phyloP scores from a whole-genome alignment of 495 filamentous ascomycete genomes.

The Aspergillus ellipticus region DNA sequence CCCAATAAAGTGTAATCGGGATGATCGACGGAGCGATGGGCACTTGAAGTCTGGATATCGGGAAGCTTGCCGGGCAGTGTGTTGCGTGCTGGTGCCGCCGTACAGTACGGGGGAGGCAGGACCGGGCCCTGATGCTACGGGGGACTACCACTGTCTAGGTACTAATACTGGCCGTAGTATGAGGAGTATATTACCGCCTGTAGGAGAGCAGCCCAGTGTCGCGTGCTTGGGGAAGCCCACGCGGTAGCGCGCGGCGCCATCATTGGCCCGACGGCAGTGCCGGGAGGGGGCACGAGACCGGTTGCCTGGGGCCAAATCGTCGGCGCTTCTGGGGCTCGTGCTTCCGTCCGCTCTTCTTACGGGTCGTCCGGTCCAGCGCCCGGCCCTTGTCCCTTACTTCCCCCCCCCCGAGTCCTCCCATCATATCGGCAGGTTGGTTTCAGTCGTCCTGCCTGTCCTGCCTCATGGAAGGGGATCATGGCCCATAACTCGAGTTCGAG shows the following conservation, averaged over 20 bases:
- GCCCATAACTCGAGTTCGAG: no score
- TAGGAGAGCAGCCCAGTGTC: no score
- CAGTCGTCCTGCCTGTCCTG: slow-evolving; percentile 1
- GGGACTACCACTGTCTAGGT: no score
- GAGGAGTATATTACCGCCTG: no score
- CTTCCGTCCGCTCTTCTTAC: slow-evolving; percentile 16
- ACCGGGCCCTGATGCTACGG: no score
- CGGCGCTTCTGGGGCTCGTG: slow-evolving; percentile 16
- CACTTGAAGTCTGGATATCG: slow-evolving; percentile 9
- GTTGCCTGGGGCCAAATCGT: slow-evolving; percentile 16
- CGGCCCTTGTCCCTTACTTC: slow-evolving; percentile 11
- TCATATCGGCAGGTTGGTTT: neutral
- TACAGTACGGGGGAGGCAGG: neutral
- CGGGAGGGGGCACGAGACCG: slow-evolving; percentile 23
- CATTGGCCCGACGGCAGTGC: slow-evolving; percentile 27
- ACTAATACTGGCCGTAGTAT: no score
- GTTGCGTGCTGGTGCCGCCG: neutral
- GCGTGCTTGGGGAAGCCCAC: slow-evolving; percentile 44
- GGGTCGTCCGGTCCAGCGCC: neutral
- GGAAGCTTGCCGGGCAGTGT: slow-evolving; percentile 6
- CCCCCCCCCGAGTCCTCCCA: neutral
- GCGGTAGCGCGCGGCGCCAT: slow-evolving; percentile 21
- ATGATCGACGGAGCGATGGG: slow-evolving; percentile 14
- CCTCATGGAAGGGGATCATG: no score
- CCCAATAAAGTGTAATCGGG: neutral